Conservation (phyloP, 2,329 filamentous ascomycete genomes). For the Venturia effusa region DNA sequence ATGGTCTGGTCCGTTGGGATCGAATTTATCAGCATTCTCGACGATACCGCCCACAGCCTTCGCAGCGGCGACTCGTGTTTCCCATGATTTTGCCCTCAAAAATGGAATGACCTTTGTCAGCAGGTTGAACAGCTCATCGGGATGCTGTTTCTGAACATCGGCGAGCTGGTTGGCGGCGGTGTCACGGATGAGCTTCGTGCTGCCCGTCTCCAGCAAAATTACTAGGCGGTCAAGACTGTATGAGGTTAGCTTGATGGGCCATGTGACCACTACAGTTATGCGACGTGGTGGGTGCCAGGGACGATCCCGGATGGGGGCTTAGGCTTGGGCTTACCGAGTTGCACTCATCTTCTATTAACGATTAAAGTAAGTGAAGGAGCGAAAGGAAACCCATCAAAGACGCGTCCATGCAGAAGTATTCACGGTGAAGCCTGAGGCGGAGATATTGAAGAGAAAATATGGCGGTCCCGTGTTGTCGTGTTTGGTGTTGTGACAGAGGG, state of each 20-base stretch:
- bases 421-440: no score
- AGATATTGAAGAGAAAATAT: neutral
- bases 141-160: conserved; percentile 96
- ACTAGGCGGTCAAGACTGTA: conserved; percentile 30
- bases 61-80: conserved; percentile 84
- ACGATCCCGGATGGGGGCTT: neutral
- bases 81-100: conserved; percentile 90
- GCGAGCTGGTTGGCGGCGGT: conserved; percentile 94
- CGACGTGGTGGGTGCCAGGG: neutral
- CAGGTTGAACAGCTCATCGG: conserved; percentile 93
- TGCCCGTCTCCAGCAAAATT: conserved; percentile 82
- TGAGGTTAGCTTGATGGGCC: conserved; percentile 4
- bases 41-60: conserved; percentile 93
- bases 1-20: conserved; percentile 70
- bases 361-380: neutral
- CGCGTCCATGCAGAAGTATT: neutral
- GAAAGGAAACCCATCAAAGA: neutral
- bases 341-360: conserved; percentile 2
- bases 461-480: neutral
- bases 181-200: conserved; percentile 89
- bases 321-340: conserved; percentile 6
- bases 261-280: no score
- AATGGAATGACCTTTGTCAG: conserved; percentile 92
- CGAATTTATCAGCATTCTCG: conserved; percentile 75
- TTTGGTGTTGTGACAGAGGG: neutral